Percentiles rank a stretch among this genome's conserved stretches.
Evolutionary conservation across 306 rosid genomes (phyloP).

Genomic region (Sicyos baderoa): DNA sequence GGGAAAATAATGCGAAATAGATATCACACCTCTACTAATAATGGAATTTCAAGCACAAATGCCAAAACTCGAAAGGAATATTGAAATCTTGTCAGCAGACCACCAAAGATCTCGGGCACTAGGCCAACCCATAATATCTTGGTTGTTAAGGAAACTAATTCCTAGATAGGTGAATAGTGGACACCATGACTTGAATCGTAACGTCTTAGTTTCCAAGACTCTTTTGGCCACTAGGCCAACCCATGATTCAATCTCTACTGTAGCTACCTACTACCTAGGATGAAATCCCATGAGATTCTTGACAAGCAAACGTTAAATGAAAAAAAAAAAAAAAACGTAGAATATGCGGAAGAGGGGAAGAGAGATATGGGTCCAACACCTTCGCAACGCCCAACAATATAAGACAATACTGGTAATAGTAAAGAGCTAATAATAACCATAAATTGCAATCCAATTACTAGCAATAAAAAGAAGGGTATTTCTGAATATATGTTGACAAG

Average conservation of each 20-base stretch:
- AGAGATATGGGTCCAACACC: neutral
- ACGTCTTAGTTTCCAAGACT: no score
- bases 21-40: neutral
- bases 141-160: no score
- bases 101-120: conserved; percentile 1
- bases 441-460: conserved; percentile 12
- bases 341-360: neutral
- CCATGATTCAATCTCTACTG: neutral
- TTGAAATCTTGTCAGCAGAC: neutral
- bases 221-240: no score
- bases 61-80: neutral
- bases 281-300: neutral
- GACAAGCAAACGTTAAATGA: neutral
- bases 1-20: neutral
- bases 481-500: neutral
- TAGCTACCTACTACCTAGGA: neutral
- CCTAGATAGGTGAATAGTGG: no score
- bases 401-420: neutral
- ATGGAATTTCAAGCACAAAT: neutral
- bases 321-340: neutral
- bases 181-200: no score
- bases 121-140: no score
- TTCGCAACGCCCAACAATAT: neutral
- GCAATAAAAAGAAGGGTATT: conserved; percentile 11
- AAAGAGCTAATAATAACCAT: neutral